These are phyloP conservation scores for Colletotrichum euphorbiae DNA, from an alignment of 2,329 filamentous ascomycete species.

Conservation along the genomic window DNA sequence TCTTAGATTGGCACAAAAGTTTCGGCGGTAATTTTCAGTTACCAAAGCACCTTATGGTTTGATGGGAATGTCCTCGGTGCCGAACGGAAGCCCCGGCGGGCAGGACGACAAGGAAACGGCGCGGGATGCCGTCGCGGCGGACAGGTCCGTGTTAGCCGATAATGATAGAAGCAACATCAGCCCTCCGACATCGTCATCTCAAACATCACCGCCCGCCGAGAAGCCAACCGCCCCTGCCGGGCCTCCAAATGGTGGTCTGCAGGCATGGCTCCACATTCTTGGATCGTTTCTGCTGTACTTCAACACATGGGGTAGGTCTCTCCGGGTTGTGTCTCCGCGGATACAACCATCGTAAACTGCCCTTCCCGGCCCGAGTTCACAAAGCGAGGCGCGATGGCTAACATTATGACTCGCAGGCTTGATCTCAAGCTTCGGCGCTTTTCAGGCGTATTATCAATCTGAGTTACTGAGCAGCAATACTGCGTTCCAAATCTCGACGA, in stretches of 20 bases:
- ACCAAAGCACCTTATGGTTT: neutral
- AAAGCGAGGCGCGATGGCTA: neutral
- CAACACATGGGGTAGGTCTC: conserved; percentile 49
- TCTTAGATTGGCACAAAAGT: neutral
- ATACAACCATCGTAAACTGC: conserved; percentile 3
- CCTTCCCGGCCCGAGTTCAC: neutral
- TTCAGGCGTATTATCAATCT: conserved; percentile 63
- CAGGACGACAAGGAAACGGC: conserved; percentile 2
- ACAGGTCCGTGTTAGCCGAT: neutral
- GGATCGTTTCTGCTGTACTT: conserved; percentile 62
- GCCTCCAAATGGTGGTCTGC: conserved; percentile 44
- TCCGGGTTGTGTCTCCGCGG: neutral
- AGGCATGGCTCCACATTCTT: conserved; percentile 62
- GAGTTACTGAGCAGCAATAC: conserved; percentile 41
- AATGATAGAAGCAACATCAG: neutral
- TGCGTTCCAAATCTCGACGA: conserved; percentile 52
- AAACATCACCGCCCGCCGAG: conserved; percentile 22
- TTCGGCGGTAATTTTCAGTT: neutral
- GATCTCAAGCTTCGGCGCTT: conserved; percentile 61
- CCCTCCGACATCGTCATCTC: conserved; percentile 24
- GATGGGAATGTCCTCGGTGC: conserved; percentile 18
- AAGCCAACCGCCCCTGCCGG: conserved; percentile 22
- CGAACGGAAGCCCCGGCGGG: conserved; percentile 1
- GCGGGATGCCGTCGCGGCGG: neutral
- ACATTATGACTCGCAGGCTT: conserved; percentile 45